A percentile compares a stretch with the other conserved stretches of the same genome.
Evolutionary conservation across 1,284 basidiomycete genomes (phyloP).

Genomic region (Xanthoconium separans): DNA sequence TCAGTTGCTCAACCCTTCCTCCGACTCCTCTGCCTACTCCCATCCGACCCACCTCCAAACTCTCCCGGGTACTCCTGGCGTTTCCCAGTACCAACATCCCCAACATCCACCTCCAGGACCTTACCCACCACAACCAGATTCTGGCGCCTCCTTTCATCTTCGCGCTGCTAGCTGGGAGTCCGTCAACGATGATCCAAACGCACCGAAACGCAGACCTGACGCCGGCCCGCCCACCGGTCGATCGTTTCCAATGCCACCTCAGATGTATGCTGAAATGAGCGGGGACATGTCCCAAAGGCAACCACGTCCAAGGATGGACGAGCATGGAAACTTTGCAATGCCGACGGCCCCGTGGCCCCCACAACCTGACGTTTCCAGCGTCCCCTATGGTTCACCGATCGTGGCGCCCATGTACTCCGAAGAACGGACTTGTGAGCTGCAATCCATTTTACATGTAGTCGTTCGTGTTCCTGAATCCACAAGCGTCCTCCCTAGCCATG

Average conservation of each 20-base stretch:
- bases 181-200: constrained; percentile 35
- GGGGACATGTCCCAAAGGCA: constrained; percentile 32
- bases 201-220: constrained; percentile 34
- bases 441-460: constrained; percentile 3
- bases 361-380: constrained; percentile 29
- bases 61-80: constrained; percentile 23
- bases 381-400: constrained; percentile 37
- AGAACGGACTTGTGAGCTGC: constrained; percentile 42
- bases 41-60: constrained; percentile 30
- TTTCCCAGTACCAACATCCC: constrained; percentile 34
- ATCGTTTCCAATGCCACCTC: constrained; percentile 36
- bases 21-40: constrained; percentile 33
- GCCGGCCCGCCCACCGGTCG: constrained; percentile 31
- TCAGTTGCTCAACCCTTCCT: constrained; percentile 49
- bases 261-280: constrained; percentile 36
- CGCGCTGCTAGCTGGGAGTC: constrained; percentile 46
- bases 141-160: constrained; percentile 38
- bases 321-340: constrained; percentile 28
- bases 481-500: constrained; percentile 27
- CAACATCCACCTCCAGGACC: constrained; percentile 26
- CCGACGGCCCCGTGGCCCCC: constrained; percentile 25
- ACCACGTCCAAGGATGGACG: constrained; percentile 30
- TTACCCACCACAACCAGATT: constrained; percentile 32
- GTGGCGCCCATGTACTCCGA: constrained; percentile 45
- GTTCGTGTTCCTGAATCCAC: constrained; percentile 16